Base-by-base conservation (phyloP, 352 stramenopile species). In the Pythium monospermum region DNA sequence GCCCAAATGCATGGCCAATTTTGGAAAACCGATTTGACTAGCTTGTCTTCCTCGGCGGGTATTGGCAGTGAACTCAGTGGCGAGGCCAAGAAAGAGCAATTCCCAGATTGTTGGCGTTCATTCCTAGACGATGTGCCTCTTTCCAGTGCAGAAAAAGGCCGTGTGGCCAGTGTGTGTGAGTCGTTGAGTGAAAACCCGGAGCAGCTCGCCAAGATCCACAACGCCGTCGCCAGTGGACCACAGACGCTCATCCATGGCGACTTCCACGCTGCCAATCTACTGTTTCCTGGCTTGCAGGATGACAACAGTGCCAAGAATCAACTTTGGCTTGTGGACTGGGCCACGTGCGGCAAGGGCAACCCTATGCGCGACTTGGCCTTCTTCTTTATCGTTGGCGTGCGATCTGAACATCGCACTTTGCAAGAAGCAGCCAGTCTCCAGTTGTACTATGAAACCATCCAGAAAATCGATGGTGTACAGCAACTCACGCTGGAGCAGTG, bases 331-430 rank as follows among this genome's bases (percentile, higher is more conserved):
- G 52, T 92, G 33, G 82, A 92, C 62, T 92, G 82, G 82, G 78
- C 82, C 38, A 90, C 82, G 23, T 89, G 76, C 30, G 82, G 82
- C 31, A 70, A 60, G 11, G 78, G 78, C 4, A 90, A 92, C 39
- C 78, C 82, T 11, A 64, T 92, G 61, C 78, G 82, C 23, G 82
- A 92, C 46, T 49, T 92, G 13, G 78, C 71, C 18, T 92, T 92
- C 64, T 83, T 92, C 46, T 92, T 92, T 41, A 85, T 89, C 39
- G 79, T 92, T 13, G 83, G 82, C 55, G 79, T 90, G 18, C 66
- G 68, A 18, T 52, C 70, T 1, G 51, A 55, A 4, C 69, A 85
- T 36, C 82, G 82, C 10, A 53, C 55, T 30, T 45, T 39, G 23
- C 46, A 72, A 11, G 82, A 92, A 57, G 36, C 39, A 0, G 21